Base-by-base conservation (phyloP, 2,329 filamentous ascomycete genomes). In the Neopestalotiopsis sp. region DNA sequence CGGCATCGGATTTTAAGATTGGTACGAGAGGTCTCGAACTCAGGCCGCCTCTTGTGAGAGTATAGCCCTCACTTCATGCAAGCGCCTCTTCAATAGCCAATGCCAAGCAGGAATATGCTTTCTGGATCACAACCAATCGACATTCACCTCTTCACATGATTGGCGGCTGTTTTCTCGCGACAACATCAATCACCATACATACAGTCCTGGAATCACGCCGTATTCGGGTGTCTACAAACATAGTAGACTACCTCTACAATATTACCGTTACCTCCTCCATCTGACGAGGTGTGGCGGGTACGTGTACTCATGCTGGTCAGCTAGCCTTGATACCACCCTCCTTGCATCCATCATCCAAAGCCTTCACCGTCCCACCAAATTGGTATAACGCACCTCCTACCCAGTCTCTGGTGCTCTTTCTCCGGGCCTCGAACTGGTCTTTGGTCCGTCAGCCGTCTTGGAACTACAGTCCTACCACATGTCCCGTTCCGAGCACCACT, bases 271-370 rank as follows among this genome's bases (percentile, higher is more conserved):
- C 34, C 34, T 38, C 34, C 34, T 38, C 45, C 59, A 24, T 64
- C 38, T 38, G 34, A 20, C 38, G 28, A 49, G 61, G 61, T 49
- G 61, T 64, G 61, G 38, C n/a, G 12, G 40, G 40, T 34, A 64
- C 34, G 61, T 64, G 61, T 45, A 53, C 61, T 49, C 40, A 17
- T 64, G 61, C 61, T 45, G 28, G n/a, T 49, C 20, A 53, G 20
- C 61, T 64, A 64, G 40, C 30, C 34, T 45, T 20, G 20, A 64
- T 28, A 20, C 61, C 40, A 45, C 61, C 34, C 61, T 49, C 61
- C 28, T 53, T 34, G 24, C 57, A 59, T 59, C 20, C 30, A 59
- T 30, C 45, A 9, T 40, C 34, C 32, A 61, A 61, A 40, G 59
- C 59, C 59, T 34, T 34, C 42, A 49, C 59, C 34, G 30, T 62